Conservation (phyloP, 2,329 filamentous ascomycete species). For the Gliomastix tumulicola region DNA sequence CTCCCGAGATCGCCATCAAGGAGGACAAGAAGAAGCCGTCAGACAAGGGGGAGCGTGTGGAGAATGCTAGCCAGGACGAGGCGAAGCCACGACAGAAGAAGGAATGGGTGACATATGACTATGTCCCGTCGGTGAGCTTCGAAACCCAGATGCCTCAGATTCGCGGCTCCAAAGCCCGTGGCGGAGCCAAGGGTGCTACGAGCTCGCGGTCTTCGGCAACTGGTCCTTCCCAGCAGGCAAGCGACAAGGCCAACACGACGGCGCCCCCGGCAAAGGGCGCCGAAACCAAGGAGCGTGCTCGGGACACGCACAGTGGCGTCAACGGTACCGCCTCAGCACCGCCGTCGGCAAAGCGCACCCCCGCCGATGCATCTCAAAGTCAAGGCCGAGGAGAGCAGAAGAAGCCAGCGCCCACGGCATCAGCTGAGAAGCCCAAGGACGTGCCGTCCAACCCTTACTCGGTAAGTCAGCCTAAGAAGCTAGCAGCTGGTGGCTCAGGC, state of each 20-base stretch:
- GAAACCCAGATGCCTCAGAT: constrained; percentile 66
- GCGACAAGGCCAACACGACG: constrained; percentile 27
- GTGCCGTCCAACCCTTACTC: no score
- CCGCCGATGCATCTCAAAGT: constrained; percentile 20
- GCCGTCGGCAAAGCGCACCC: constrained; percentile 34
- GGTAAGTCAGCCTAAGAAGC: no score
- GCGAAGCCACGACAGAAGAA: constrained; percentile 59
- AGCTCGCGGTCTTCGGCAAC: constrained; percentile 25
- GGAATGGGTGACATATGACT: constrained; percentile 79
- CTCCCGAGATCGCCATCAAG: constrained; percentile 64
- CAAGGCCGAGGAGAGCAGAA: constrained; percentile 40
- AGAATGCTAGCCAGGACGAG: constrained; percentile 56
- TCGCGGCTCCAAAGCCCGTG: constrained; percentile 42
- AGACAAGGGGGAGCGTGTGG: constrained; percentile 53
- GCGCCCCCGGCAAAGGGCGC: constrained; percentile 17
- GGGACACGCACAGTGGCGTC: constrained; percentile 24
- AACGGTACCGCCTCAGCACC: constrained; percentile 26
- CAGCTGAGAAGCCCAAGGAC: constrained; percentile 34
- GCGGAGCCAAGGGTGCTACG: constrained; percentile 37
- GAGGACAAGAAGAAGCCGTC: constrained; percentile 70
- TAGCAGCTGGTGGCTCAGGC: no score
- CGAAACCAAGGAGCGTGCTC: constrained; percentile 24
- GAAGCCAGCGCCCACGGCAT: constrained; percentile 28
- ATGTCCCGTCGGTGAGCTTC: constrained; percentile 79
- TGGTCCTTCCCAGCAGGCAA: constrained; percentile 15